These are phyloP conservation scores for Solanum appendiculatum DNA, from an alignment of 257 asterid genomes.

Conservation along the genomic window DNA sequence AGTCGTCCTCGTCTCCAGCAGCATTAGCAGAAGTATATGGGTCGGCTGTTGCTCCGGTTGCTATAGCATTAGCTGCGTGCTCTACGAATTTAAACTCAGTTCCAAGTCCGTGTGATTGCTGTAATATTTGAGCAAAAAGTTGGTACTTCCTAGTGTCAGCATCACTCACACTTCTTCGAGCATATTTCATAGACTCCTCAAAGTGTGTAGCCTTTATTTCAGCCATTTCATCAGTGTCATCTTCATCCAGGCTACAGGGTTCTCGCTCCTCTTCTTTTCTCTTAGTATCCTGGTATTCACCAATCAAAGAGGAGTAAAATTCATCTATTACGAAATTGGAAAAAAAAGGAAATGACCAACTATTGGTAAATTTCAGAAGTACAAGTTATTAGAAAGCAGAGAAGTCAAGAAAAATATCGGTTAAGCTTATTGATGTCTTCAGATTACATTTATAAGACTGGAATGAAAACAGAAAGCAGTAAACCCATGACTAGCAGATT, in stretches of 20 bases:
- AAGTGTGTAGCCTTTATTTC: conserved; percentile 72
- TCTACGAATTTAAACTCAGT: conserved; percentile 58
- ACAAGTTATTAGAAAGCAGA: too few relatives aligned
- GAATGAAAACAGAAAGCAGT: too few relatives aligned
- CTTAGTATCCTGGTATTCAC: conserved; percentile 48
- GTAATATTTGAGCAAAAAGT: conserved; percentile 72
- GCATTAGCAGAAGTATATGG: conserved; percentile 39
- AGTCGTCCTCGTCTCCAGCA: conserved; percentile 19
- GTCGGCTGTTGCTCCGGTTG: conserved; percentile 22
- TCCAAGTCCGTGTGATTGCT: conserved; percentile 84
- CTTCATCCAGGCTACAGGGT: conserved; percentile 85
- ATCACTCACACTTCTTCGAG: conserved; percentile 75
- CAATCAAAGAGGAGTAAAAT: background rate
- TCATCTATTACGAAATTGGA: background rate
- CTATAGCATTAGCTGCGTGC: conserved; percentile 3
- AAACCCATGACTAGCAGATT: too few relatives aligned
- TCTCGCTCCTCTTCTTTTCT: conserved; percentile 48
- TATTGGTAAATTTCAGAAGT: too few relatives aligned
- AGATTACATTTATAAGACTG: too few relatives aligned
- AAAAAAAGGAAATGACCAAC: background rate
- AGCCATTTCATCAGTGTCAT: conserved; percentile 58
- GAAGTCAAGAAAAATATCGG: too few relatives aligned
- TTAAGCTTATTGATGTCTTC: too few relatives aligned
- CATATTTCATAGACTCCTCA: conserved; percentile 84
- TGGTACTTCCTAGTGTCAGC: conserved; percentile 76